Conservation (phyloP, 2,329 filamentous ascomycete genomes). For the Corniculantispora saksenae region DNA sequence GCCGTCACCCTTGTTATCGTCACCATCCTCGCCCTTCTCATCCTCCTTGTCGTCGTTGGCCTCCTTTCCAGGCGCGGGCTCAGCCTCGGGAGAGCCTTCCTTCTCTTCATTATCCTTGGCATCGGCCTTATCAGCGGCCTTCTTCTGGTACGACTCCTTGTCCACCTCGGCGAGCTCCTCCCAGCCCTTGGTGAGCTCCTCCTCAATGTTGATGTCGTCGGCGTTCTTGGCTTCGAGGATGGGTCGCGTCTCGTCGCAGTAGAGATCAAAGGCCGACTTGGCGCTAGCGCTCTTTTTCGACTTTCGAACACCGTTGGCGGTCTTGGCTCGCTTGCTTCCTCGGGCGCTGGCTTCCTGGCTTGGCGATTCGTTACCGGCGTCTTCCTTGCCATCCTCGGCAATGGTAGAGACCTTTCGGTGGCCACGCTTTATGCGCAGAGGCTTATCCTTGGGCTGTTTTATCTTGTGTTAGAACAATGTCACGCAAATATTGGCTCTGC, state of each 20-base stretch:
- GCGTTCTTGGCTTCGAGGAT: conserved; percentile 46
- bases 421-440: conserved; percentile 71
- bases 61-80: conserved; percentile 28
- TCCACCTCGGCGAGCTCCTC: conserved; percentile 51
- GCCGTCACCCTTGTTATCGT: conserved; percentile 33
- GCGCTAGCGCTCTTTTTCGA: conserved; percentile 45
- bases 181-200: conserved; percentile 57
- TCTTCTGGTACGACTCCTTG: conserved; percentile 50
- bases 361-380: conserved; percentile 22
- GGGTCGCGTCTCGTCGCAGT: conserved; percentile 52
- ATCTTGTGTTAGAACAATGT: conserved; percentile 20
- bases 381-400: conserved; percentile 40
- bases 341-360: conserved; percentile 6
- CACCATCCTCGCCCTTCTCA: conserved; percentile 25
- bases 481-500: not conserved
- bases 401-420: conserved; percentile 62
- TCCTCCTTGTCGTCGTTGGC: conserved; percentile 29
- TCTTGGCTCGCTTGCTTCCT: conserved; percentile 31
- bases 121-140: conserved; percentile 22
- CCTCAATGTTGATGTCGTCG: conserved; percentile 48
- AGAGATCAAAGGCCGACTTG: conserved; percentile 52
- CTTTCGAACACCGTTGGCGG: conserved; percentile 44
- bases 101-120: conserved; percentile 30
- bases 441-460: conserved; percentile 73
- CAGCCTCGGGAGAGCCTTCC: conserved; percentile 1